Conservation (phyloP, 495 filamentous ascomycete genomes). For the Penicillium malachiteum region DNA sequence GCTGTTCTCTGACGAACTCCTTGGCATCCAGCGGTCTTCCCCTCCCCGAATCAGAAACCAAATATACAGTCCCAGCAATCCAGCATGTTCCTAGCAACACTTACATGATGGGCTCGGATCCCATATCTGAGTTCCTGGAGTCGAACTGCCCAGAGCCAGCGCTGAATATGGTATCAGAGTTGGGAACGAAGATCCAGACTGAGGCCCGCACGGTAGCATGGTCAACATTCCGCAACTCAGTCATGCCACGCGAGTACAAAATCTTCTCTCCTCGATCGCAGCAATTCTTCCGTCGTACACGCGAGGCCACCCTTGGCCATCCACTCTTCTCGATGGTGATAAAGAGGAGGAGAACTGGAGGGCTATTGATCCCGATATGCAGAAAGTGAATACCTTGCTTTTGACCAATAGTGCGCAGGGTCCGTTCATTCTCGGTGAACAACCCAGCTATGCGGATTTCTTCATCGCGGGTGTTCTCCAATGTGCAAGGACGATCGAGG, state of each 20-base stretch:
- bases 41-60: conserved; percentile 19
- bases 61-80: conserved; percentile 44
- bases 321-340: conserved; percentile 31
- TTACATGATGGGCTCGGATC: conserved; percentile 35
- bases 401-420: conserved; percentile 33
- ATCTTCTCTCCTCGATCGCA: conserved; percentile 40
- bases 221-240: conserved; percentile 19
- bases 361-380: conserved; percentile 19
- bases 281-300: conserved; percentile 39
- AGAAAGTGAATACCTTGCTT: conserved; percentile 30
- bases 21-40: conserved; percentile 12
- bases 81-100: conserved; percentile 40
- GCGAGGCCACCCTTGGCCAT: conserved; percentile 34
- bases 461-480: conserved; percentile 38
- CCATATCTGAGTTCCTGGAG: conserved; percentile 40
- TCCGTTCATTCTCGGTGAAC: conserved; percentile 36
- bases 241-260: conserved; percentile 36
- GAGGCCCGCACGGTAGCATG: conserved; percentile 25
- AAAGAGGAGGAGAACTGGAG: conserved; percentile 31
- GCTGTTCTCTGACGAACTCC: conserved; percentile 19
- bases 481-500: conserved; percentile 34
- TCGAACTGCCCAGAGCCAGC: conserved; percentile 36
- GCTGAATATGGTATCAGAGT: conserved; percentile 32
- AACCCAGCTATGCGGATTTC: conserved; percentile 37
- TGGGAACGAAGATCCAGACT: conserved; percentile 34